These are phyloP conservation scores for Aspergillus saccharolyticus DNA, from an alignment of 495 filamentous ascomycete genomes.

Conservation along the genomic window DNA sequence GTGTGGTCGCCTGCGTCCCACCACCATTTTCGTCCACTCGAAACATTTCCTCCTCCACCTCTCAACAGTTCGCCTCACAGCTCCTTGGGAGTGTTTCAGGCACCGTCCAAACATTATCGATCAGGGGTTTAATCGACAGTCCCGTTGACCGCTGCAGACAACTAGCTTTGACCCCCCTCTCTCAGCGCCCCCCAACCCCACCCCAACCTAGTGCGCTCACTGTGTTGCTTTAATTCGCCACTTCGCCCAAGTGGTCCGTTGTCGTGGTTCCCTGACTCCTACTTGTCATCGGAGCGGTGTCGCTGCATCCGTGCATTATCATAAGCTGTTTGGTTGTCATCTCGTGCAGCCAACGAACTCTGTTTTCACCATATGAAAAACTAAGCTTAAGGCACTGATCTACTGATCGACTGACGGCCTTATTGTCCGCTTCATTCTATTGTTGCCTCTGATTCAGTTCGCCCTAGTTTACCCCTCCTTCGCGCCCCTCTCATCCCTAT, in stretches of 20 bases:
- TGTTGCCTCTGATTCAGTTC: neutral
- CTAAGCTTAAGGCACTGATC: neutral
- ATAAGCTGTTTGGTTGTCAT: neutral
- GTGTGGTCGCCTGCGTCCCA: conserved; percentile 16
- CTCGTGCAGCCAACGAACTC: conserved; percentile 1
- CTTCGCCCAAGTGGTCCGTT: neutral
- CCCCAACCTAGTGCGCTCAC: too few species aligned
- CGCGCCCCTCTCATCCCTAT: conserved; percentile 1
- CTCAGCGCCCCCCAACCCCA: neutral
- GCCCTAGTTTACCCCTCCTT: neutral
- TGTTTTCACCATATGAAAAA: neutral
- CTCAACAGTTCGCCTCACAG: neutral
- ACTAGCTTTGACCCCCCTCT: neutral
- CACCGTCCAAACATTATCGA: conserved; percentile 4
- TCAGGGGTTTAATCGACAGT: neutral
- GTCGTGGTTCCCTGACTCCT: neutral
- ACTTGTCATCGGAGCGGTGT: neutral
- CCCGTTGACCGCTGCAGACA: conserved; percentile 1
- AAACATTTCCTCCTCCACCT: neutral
- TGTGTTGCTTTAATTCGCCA: neutral
- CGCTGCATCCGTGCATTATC: conserved; percentile 1
- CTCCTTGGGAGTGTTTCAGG: neutral
- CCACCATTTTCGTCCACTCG: neutral
- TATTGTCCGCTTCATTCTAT: neutral
- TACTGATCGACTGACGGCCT: conserved; percentile 3